Conservation (phyloP, 495 filamentous ascomycete species). For the Achaetomiella virescens region DNA sequence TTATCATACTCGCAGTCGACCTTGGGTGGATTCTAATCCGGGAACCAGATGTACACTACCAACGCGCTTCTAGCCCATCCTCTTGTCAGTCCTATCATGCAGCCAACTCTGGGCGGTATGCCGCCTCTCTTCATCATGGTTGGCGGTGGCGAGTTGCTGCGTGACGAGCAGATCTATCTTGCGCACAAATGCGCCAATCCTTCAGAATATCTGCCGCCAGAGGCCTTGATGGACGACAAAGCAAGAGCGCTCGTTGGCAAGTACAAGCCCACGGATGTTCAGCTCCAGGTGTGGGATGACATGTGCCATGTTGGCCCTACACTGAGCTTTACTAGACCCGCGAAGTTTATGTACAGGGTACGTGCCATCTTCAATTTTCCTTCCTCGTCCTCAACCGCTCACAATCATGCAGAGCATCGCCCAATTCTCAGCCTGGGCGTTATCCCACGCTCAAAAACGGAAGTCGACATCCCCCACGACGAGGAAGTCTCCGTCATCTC, state of each 20-base stretch:
- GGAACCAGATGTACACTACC: conserved; percentile 70
- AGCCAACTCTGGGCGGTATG: conserved; percentile 80
- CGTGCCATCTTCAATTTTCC: neutral
- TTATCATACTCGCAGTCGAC: too few relatives aligned
- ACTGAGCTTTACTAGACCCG: conserved; percentile 84
- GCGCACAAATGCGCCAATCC: conserved; percentile 92
- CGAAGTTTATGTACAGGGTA: conserved; percentile 77
- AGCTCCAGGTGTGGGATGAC: conserved; percentile 95
- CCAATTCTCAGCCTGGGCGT: conserved; percentile 85
- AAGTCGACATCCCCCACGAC: conserved; percentile 76
- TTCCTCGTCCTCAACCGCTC: neutral
- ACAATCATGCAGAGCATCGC: conserved; percentile 56
- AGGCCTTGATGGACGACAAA: conserved; percentile 57
- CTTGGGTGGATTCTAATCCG: conserved; percentile 12
- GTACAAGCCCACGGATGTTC: conserved; percentile 80
- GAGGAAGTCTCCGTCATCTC: conserved; percentile 71
- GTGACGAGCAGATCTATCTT: conserved; percentile 91
- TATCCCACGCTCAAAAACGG: conserved; percentile 74
- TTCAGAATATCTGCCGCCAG: conserved; percentile 60
- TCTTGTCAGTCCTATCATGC: conserved; percentile 79
- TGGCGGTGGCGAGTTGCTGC: conserved; percentile 80
- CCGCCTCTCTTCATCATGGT: conserved; percentile 80
- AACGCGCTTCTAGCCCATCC: conserved; percentile 84
- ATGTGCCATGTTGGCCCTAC: conserved; percentile 89
- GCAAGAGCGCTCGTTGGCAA: conserved; percentile 53